Conservation (phyloP, 2,329 filamentous ascomycete species). For the Berkeleyomyces rouxiae region DNA sequence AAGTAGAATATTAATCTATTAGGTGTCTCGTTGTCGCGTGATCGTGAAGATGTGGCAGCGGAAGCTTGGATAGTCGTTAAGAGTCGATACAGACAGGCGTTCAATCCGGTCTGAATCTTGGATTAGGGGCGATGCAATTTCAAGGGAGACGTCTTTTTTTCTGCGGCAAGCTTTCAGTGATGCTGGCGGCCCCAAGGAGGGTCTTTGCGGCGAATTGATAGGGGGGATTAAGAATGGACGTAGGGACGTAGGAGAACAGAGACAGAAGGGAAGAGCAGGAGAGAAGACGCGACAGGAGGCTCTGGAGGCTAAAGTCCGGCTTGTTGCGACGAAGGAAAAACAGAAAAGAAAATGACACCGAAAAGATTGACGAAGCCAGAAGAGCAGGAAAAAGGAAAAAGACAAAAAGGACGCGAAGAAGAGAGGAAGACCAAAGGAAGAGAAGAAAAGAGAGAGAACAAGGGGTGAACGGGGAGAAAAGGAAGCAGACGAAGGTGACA, state of each 20-base stretch:
- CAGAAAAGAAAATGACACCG: background rate
- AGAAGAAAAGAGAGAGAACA: background rate
- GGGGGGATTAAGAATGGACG: constrained; percentile 3
- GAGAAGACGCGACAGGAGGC: background rate
- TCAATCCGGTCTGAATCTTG: background rate
- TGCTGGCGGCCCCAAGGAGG: background rate
- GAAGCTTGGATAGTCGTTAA: background rate
- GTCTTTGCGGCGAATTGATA: constrained; percentile 4
- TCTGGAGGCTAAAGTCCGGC: background rate
- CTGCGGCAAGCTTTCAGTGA: background rate
- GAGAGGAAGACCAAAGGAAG: background rate
- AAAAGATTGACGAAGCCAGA: background rate
- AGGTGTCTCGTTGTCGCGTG: background rate
- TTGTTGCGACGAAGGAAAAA: constrained; percentile 1
- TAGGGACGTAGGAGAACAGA: constrained; percentile 1
- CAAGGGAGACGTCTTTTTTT: constrained; percentile 8
- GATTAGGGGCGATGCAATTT: constrained; percentile 7
- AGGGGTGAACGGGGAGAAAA: background rate
- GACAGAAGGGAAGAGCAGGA: background rate
- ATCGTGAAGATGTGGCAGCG: background rate
- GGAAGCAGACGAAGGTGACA: background rate
- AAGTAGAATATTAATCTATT: constrained; percentile 2
- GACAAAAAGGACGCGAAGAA: background rate
- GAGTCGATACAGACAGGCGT: background rate
- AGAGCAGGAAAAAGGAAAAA: background rate